phyloP scores from a whole-genome alignment of 305 asterid species.

The Fraxinus nigra region DNA sequence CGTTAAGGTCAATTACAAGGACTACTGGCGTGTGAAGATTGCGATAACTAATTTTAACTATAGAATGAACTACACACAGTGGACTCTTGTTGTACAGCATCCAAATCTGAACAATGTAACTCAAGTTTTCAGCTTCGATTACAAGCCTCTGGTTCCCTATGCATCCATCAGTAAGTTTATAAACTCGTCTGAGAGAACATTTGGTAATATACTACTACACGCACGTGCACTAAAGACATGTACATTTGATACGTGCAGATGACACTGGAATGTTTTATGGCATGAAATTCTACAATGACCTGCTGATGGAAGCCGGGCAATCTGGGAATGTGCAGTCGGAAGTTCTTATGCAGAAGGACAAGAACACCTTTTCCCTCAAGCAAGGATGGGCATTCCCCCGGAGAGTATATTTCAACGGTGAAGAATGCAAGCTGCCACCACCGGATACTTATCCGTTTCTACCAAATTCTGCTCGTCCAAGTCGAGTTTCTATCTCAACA shows the following conservation, averaged over 20 bases:
- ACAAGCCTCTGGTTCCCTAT: conserved; percentile 66
- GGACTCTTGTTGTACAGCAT: conserved; percentile 78
- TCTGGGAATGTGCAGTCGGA: conserved; percentile 60
- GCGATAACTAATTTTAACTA: conserved; percentile 74
- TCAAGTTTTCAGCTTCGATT: conserved; percentile 75
- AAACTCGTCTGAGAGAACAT: neutral
- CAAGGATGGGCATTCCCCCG: conserved; percentile 81
- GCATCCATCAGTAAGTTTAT: conserved; percentile 54
- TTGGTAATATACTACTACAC: neutral
- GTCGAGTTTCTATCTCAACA: conserved; percentile 25
- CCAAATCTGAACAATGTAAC: conserved; percentile 78
- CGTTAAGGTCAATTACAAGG: conserved; percentile 64
- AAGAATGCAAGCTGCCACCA: conserved; percentile 68
- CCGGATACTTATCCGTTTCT: conserved; percentile 64
- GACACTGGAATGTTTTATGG: conserved; percentile 81
- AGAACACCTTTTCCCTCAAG: conserved; percentile 47
- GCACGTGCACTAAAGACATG: neutral
- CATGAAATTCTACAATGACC: conserved; percentile 67
- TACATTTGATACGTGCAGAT: conserved; percentile 37
- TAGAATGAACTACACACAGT: conserved; percentile 62
- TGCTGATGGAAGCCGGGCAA: conserved; percentile 60
- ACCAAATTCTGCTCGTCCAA: conserved; percentile 46
- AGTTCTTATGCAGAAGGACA: conserved; percentile 54
- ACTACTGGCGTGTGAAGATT: conserved; percentile 68
- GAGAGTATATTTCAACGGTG: conserved; percentile 70